phyloP scores from a whole-genome alignment of 225 moss, liverwort and hornwort genomes.

The Lunularia cruciata region DNA sequence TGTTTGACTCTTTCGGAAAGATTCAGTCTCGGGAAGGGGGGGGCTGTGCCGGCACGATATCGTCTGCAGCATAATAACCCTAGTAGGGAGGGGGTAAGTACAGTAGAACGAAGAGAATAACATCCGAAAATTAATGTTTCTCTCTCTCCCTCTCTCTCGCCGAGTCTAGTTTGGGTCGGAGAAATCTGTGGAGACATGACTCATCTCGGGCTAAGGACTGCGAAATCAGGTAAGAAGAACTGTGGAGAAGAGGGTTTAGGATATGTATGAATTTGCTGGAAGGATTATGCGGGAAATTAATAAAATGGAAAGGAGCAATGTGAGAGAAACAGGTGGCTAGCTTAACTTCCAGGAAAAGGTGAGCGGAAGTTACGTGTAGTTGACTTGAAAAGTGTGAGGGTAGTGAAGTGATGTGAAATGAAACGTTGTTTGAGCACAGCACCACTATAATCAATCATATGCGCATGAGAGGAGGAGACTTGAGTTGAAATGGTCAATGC shows the following conservation, averaged over 20 bases:
- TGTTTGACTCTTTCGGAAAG: constrained; percentile 6
- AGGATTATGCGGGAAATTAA: too few relatives aligned
- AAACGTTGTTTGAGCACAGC: constrained; percentile 8
- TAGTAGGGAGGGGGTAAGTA: not conserved
- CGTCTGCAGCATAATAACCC: constrained; percentile 16
- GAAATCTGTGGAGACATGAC: not conserved
- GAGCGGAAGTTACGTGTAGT: not conserved
- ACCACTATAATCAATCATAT: not conserved
- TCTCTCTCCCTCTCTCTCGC: too few relatives aligned
- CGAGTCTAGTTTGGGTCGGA: not conserved
- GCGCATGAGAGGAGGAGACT: not conserved
- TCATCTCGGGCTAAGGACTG: not conserved
- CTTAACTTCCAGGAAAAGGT: not conserved
- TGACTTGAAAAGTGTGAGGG: not conserved
- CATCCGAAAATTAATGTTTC: too few relatives aligned
- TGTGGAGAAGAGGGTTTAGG: not conserved
- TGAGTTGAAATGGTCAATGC: constrained; percentile 10
- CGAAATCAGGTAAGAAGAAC: not conserved
- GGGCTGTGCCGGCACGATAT: not conserved
- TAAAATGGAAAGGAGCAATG: not conserved
- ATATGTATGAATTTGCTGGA: not conserved
- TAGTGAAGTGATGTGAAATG: not conserved
- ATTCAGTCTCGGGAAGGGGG: not conserved
- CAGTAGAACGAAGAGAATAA: too few relatives aligned
- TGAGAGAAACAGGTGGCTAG: constrained; percentile 9